Evolutionary conservation across 2,329 filamentous ascomycete genomes (phyloP), one percentile per base, ranked within the genome.

Genomic region (Ceratocystis smalleyi): DNA sequence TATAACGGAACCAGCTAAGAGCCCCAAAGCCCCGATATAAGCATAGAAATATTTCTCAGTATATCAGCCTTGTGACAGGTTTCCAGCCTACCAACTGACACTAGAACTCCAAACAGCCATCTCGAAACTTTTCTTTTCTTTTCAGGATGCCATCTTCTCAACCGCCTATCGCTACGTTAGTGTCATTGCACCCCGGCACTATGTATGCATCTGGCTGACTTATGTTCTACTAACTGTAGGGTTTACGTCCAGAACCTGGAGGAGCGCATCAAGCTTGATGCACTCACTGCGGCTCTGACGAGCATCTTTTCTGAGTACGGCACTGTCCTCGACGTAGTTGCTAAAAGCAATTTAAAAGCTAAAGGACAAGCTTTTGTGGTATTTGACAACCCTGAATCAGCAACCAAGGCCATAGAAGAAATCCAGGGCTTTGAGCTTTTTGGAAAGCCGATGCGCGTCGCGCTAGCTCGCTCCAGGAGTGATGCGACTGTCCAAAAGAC

Each of bases 291-390:
- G 69, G 82, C 88, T 0, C 80, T 99, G 17, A 77, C 76, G 24
- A 84, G 86, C 68, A 81, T 97, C 71, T 97, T 97, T 76, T 85
- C 85, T 68, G 89, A 95, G 74, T 96, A 94, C 75, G 94, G 94
- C 68, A 85, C 79, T 65, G 83, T 96, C 67, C 76, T 95, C 69
- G 91, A 96, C 68, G 83, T 96, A 62, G 82, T 95, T 66, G 89
- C 89, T 55, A 95, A 95, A 78, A 89, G 83, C 68, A 96, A 95
- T 74, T 75, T 97, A 35, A 91, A 89, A 73, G 89, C 90, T 54
- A 96, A 95, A 73, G 94, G 94, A 12, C 94, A 99, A 76, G 94
- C 94, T 0, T 99, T 99, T 72, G 77, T 99, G 61, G 91, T 97
- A 57, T 97, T 91, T 73, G 90, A 95, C 70, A 82, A 79, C 67